Evolutionary conservation across 1,284 basidiomycete genomes (phyloP).

Genomic region (Termitomyces sp.): DNA sequence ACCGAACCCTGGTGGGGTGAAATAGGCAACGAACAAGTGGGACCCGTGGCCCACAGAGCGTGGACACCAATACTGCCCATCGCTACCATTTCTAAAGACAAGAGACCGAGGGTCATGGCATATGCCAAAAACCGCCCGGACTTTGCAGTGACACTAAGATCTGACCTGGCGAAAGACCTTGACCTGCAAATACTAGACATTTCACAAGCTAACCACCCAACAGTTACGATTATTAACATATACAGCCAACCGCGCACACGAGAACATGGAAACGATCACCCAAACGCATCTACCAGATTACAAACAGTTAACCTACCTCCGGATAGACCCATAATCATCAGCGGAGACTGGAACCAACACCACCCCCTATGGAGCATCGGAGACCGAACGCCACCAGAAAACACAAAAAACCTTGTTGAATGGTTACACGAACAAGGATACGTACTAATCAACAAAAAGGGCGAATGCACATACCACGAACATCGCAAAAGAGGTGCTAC

Average conservation of each 20-base stretch:
- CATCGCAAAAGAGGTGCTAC: neutral
- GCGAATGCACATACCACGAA: neutral
- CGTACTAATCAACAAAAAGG: neutral
- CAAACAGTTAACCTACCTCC: neutral
- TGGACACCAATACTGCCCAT: slow-evolving; percentile 1
- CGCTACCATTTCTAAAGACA: neutral
- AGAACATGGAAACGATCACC: neutral
- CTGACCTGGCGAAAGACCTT: slow-evolving; percentile 1
- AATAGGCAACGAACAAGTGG: neutral
- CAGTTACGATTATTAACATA: neutral
- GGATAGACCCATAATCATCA: neutral
- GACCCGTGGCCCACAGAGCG: neutral
- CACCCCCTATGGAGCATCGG: neutral
- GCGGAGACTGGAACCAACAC: slow-evolving; percentile 3
- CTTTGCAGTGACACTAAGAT: too few species aligned
- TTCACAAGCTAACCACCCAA: neutral
- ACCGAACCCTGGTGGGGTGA: neutral
- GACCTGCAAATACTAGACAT: slow-evolving; percentile 1
- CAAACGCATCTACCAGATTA: neutral
- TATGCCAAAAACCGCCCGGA: too few species aligned
- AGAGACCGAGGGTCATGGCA: neutral
- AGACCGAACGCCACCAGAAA: neutral
- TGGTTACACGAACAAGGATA: neutral
- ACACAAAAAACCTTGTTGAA: neutral
- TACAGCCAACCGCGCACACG: neutral